Evolutionary conservation across 108 stramenopile genomes (phyloP).

Genomic region (Pseudonitzschia delicatissima): DNA sequence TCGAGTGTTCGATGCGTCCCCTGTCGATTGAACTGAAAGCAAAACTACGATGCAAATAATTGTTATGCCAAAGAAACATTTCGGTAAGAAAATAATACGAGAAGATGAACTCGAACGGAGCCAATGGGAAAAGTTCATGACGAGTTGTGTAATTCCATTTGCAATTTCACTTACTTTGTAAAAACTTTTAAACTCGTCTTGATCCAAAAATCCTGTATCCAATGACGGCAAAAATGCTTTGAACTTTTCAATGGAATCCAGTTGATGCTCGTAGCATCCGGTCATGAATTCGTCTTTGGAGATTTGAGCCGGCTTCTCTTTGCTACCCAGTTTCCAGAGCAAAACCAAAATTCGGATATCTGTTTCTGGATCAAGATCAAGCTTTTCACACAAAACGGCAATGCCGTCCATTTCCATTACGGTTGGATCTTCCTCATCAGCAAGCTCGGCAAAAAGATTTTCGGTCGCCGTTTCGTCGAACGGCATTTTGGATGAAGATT

Average conservation of each 20-base stretch:
- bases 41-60: slow-evolving; percentile 48
- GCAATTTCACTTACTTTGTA: slow-evolving; percentile 55
- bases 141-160: neutral
- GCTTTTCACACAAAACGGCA: slow-evolving; percentile 65
- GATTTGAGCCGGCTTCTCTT: slow-evolving; percentile 81
- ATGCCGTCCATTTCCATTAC: slow-evolving; percentile 78
- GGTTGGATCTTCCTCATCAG: slow-evolving; percentile 61
- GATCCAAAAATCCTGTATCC: slow-evolving; percentile 88
- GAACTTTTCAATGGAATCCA: slow-evolving; percentile 69
- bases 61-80: too few species aligned
- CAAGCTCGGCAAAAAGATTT: slow-evolving; percentile 55
- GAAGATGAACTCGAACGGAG: neutral
- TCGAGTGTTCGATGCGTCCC: slow-evolving; percentile 91
- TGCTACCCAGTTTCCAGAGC: slow-evolving; percentile 79
- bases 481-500: neutral
- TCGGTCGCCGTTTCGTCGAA: slow-evolving; percentile 21
- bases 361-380: slow-evolving; percentile 76
- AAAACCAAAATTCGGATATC: slow-evolving; percentile 87
- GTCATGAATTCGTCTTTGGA: slow-evolving; percentile 69
- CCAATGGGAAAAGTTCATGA: neutral
- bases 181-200: slow-evolving; percentile 83
- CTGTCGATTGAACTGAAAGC: slow-evolving; percentile 87
- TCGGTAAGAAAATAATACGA: slow-evolving; percentile 4
- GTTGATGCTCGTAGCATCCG: slow-evolving; percentile 50
- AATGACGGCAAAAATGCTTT: slow-evolving; percentile 59